Evolutionary conservation across 164 flowering plant genomes (phyloP).

Genomic region (Buxus sempervirens): DNA sequence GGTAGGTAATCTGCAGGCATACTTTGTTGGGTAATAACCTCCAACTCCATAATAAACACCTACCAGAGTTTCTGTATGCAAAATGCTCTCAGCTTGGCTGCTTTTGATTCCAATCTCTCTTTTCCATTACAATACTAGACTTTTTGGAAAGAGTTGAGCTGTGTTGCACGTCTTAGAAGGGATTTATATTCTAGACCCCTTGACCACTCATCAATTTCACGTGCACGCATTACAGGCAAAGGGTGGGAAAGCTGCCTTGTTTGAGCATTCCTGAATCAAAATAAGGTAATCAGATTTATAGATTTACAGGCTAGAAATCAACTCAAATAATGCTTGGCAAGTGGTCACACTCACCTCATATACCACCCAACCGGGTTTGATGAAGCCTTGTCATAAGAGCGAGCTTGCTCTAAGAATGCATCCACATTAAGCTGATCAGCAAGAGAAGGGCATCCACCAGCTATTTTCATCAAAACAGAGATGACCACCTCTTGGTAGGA

Average conservation of each 20-base stretch:
- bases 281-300: conserved; percentile 1
- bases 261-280: conserved; percentile 82
- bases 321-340: background rate
- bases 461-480: conserved; percentile 95
- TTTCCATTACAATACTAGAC: conserved; percentile 13
- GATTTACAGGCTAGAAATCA: background rate
- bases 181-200: conserved; percentile 64
- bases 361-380: conserved; percentile 95
- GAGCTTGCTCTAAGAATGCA: conserved; percentile 98
- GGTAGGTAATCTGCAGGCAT: too few relatives aligned
- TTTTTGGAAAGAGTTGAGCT: conserved; percentile 21
- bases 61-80: too few relatives aligned
- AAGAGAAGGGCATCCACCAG: conserved; percentile 93
- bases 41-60: too few relatives aligned
- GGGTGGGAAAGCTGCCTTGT: conserved; percentile 96
- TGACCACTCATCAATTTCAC: conserved; percentile 96
- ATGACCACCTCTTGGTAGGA: conserved; percentile 91
- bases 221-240: conserved; percentile 91
- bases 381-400: conserved; percentile 94
- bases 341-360: conserved; percentile 50
- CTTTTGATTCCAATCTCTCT: background rate
- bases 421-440: conserved; percentile 95
- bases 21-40: too few relatives aligned
- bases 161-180: conserved; percentile 57
- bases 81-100: background rate